These are phyloP conservation scores for Edaphochlamys debaryana DNA, from an alignment of 139 green algal genomes.

Conservation along the genomic window DNA sequence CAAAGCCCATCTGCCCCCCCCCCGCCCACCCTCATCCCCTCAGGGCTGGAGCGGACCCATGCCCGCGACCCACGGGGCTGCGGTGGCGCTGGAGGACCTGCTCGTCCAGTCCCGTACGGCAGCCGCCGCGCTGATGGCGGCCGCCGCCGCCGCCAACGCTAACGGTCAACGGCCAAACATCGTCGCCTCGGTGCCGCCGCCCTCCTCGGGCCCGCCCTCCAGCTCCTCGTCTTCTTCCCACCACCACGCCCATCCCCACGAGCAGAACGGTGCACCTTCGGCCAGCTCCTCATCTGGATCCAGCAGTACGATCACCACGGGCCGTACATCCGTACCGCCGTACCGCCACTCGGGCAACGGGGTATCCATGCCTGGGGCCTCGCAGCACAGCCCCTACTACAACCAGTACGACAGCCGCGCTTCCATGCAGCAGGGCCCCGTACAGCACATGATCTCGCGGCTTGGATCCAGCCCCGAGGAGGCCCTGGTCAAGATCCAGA, in stretches of 20 bases:
- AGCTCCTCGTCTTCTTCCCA: background rate
- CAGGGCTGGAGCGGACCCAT: slow-evolving; percentile 34
- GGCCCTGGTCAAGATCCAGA: slow-evolving; percentile 21
- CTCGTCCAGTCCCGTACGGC: background rate
- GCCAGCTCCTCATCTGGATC: too few species aligned
- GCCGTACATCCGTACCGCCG: too few species aligned
- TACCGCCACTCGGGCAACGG: too few species aligned
- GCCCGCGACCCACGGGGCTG: slow-evolving; percentile 23
- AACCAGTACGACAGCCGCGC: too few species aligned
- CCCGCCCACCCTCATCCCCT: too few species aligned
- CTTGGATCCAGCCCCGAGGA: slow-evolving; percentile 3
- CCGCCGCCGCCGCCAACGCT: background rate
- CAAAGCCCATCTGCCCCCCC: too few species aligned
- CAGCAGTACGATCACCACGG: too few species aligned
- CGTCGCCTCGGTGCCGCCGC: background rate
- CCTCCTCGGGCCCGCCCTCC: background rate
- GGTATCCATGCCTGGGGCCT: background rate
- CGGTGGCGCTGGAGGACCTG: slow-evolving; percentile 14
- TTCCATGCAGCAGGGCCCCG: background rate
- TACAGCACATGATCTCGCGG: background rate
- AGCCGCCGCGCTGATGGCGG: background rate
- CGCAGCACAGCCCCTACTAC: background rate
- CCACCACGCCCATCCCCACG: background rate
- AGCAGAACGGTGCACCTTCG: too few species aligned
- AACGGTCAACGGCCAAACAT: background rate